Base-by-base conservation (phyloP, 768 basidiomycete genomes). In the Tephrocybe sp. region DNA sequence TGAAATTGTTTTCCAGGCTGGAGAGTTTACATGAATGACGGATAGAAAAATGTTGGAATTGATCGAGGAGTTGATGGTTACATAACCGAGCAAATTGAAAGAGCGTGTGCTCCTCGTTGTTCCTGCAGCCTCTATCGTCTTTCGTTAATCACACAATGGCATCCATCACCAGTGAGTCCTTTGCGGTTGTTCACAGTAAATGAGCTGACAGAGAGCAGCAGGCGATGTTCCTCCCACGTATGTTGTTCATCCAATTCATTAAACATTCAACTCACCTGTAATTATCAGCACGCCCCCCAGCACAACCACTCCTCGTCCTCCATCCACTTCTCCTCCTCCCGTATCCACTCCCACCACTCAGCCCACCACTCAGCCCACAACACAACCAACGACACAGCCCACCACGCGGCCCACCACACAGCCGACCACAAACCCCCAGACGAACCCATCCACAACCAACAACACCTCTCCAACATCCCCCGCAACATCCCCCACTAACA, bases 401-500 rank as follows among this genome's bases (percentile, higher is more conserved):
- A 34, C 33, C 33, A 34, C 33, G 15, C 13, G 8, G 4, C 33
- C 33, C 13, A 34, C 33, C 7, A 34, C 33, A 34, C 13, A 6
- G 4, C 33, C 33, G 15, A 10, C 33, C 9, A 10, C 33, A 34
- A 15, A 4, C 15, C 15, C 33, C 13, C 33, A 7, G 15, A 34
- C 33, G 8, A 34, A 7, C 9, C 13, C 33, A 10, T 15, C 33
- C 33, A 34, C 33, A 34, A 34, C 15, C 33, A 34, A 15, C 8
- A 11, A 11, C 27, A 29, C 27, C 27, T 29, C 27, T 29, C 33
- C 33, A 10, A 34, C 33, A 34, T 34, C 33, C 8, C 15, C 33
- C 33, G 31, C 41, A 52, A 15, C 42, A 11, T 7, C 49, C 15
- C 25, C 46, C 13, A 44, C 23, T 3, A 25, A 49, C 54, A 1